Percentiles rank a stretch among this genome's conserved stretches.
These are phyloP conservation scores for Exophiala phaeomuriformis DNA, from an alignment of 2,329 filamentous ascomycete genomes.

Conservation along the genomic window DNA sequence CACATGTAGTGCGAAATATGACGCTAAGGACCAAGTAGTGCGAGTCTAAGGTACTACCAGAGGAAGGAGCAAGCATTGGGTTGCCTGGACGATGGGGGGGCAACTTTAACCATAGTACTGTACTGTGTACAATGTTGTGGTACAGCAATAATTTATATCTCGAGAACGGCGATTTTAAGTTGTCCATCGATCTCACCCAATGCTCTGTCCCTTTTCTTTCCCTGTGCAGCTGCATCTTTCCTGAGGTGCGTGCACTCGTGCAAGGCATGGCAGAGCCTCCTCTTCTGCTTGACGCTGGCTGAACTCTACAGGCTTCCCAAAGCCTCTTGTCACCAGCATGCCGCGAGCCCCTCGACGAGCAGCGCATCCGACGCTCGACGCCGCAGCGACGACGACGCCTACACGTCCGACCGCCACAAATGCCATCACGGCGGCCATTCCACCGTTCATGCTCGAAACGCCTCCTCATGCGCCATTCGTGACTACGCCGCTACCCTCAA, in stretches of 20 bases:
- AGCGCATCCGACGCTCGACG: slow-evolving; percentile 11
- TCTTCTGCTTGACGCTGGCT: slow-evolving; percentile 3
- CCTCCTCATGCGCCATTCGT: slow-evolving; percentile 28
- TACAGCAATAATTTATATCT: no score
- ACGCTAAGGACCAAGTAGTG: no score
- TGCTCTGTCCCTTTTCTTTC: neutral
- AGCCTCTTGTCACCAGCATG: slow-evolving; percentile 12
- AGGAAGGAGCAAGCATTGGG: no score
- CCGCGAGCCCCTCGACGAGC: slow-evolving; percentile 25
- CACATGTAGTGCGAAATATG: no score
- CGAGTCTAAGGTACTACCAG: no score
- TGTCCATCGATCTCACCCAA: no score
- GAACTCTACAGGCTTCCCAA: neutral
- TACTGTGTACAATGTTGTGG: no score
- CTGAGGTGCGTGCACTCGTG: neutral
- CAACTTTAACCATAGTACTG: no score
- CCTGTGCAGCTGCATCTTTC: neutral
- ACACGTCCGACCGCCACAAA: slow-evolving; percentile 23
- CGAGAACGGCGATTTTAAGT: neutral
- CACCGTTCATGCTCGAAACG: slow-evolving; percentile 29
- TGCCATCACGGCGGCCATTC: slow-evolving; percentile 27
- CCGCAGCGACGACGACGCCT: slow-evolving; percentile 22
- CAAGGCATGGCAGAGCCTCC: slow-evolving; percentile 1
- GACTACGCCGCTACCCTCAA: slow-evolving; percentile 23
- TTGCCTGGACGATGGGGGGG: no score